These are phyloP conservation scores for Phycomyces blakesleeanus DNA, from an alignment of 192 early-diverging fungal species.

Conservation along the genomic window DNA sequence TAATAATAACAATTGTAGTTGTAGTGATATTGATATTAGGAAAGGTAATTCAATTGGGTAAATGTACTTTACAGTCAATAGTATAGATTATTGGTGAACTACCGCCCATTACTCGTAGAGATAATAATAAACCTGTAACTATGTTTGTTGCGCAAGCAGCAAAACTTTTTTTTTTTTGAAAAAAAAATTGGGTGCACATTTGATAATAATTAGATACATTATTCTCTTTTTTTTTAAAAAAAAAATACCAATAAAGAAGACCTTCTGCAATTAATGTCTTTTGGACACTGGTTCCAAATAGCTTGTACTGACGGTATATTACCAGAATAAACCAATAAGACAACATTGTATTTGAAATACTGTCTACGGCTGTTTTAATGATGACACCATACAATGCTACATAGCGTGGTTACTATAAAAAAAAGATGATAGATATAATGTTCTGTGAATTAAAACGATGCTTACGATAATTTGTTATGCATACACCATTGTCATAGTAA, in stretches of 20 bases:
- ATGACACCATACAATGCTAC: slow-evolving; percentile 19
- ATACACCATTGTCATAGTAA: slow-evolving; percentile 6
- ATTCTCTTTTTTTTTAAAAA: no score
- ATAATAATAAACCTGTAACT: slow-evolving; percentile 21
- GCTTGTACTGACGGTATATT: slow-evolving; percentile 28
- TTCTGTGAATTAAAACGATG: background rate
- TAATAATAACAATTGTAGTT: background rate
- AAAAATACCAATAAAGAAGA: slow-evolving; percentile 28
- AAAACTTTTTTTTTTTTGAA: slow-evolving; percentile 22
- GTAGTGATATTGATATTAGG: background rate
- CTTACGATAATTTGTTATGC: slow-evolving; percentile 30
- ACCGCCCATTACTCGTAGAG: slow-evolving; percentile 20
- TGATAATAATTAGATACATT: background rate
- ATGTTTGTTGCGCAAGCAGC: slow-evolving; percentile 32
- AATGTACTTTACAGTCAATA: slow-evolving; percentile 27
- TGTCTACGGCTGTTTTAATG: slow-evolving; percentile 25
- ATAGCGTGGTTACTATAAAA: background rate
- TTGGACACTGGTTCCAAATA: slow-evolving; percentile 29
- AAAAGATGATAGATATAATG: slow-evolving; percentile 4
- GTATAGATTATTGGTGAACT: slow-evolving; percentile 32
- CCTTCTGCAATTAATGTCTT: slow-evolving; percentile 29
- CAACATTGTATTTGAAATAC: slow-evolving; percentile 24
- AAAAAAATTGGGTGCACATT: background rate
- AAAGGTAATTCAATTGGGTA: no score
- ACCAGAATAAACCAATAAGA: slow-evolving; percentile 32